phyloP scores from a whole-genome alignment of 208 protist species.

The Blechomonas ayalai region DNA sequence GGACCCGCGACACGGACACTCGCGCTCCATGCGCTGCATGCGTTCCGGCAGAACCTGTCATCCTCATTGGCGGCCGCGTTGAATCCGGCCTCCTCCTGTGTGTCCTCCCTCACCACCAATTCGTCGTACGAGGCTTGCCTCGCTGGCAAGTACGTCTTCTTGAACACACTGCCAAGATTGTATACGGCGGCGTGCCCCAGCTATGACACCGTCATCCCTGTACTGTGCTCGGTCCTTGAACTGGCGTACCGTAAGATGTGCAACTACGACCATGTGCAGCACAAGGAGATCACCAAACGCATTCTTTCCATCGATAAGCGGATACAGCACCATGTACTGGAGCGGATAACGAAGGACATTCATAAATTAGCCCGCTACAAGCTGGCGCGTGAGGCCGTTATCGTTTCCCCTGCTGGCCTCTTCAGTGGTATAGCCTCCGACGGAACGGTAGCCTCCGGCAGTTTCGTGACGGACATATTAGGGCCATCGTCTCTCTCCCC shows the following conservation, averaged over 20 bases:
- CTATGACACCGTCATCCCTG: slow-evolving; percentile 56
- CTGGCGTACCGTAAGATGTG: slow-evolving; percentile 56
- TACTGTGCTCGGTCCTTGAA: slow-evolving; percentile 43
- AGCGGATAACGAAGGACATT: slow-evolving; percentile 37
- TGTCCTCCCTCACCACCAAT: not conserved
- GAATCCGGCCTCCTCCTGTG: not conserved
- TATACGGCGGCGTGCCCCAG: slow-evolving; percentile 23
- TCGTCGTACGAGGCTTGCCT: not conserved
- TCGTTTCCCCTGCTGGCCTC: slow-evolving; percentile 41
- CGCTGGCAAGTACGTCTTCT: slow-evolving; percentile 44
- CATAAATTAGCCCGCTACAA: slow-evolving; percentile 34
- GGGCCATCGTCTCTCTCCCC: too few relatives aligned
- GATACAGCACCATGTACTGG: slow-evolving; percentile 39
- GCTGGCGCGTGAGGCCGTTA: slow-evolving; percentile 37
- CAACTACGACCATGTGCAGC: slow-evolving; percentile 46
- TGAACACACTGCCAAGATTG: slow-evolving; percentile 19
- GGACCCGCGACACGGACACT: slow-evolving; percentile 35
- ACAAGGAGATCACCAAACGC: slow-evolving; percentile 26
- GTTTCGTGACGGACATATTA: too few relatives aligned
- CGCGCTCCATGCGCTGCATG: slow-evolving; percentile 37
- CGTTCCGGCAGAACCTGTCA: slow-evolving; percentile 44
- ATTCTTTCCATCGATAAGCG: slow-evolving; percentile 67
- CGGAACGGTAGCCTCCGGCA: too few relatives aligned
- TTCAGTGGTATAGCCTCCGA: slow-evolving; percentile 22
- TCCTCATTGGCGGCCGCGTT: not conserved